Base-by-base conservation (phyloP, 2,329 filamentous ascomycete genomes). In the Ophiostoma sp. region DNA sequence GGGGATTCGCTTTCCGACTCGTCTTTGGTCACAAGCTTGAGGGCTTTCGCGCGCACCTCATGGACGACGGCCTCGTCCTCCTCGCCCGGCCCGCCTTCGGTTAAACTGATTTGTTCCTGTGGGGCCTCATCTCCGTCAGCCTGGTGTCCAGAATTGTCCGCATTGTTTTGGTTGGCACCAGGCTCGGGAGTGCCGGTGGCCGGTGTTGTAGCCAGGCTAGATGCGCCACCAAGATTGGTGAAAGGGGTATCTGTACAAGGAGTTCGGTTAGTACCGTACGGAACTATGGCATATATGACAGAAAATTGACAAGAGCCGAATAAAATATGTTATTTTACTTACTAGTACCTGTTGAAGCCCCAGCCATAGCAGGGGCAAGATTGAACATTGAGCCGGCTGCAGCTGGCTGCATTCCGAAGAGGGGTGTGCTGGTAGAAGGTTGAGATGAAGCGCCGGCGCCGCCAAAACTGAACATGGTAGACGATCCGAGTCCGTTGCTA, bases 91-190 rank as follows among this genome's bases (percentile, higher is more conserved):
- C 86, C 85, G 68, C 84, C 85, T 72, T 85, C 82, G 66, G 87
- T 87, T 73, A 94, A 83, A 75, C 89, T 88, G 72, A 91, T 84
- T 76, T 91, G 89, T 76, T 88, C 84, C 70, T 91, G 84, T 75
- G 84, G 83, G 74, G 85, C 85, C 70, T 81, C 82, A 68, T 84
- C 84, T 72, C 86, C 85, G 71, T 85, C 82, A 77, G 77, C 78
- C 73, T 78, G 75, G 73, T 75, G 75, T 77, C 78, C 77, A 75
- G 79, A 79, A 73, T 78, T 77, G 72, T 79, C 78, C 73, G 70
- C 41, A 41, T 70, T 80, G 49, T 81, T 80, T 72, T 78, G 76
- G 70, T 80, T 78, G 70, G 80, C 76, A 70, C 82, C 79, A 71
- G 85, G 84, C 77, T 87, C 85, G 71, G 85, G 85, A 66, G 85